phyloP scores from a whole-genome alignment of 2,329 filamentous ascomycete species.

The Emmonsiellopsis sp. region DNA sequence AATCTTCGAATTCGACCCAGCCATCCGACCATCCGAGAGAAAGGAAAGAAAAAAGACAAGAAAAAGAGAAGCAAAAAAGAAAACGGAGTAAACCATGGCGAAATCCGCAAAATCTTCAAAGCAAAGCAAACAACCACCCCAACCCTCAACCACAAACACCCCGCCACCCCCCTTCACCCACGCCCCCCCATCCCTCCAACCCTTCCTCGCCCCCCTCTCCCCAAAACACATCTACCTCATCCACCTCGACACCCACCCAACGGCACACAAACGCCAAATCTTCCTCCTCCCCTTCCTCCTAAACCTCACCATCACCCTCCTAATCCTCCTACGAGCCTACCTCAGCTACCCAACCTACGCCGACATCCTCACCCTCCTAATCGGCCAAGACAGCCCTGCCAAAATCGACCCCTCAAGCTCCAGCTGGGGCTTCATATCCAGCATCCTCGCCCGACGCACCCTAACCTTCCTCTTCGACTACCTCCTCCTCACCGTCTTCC shows the following conservation, averaged over 20 bases:
- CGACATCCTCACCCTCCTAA: conserved; percentile 51
- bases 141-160: conserved; percentile 36
- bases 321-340: conserved; percentile 62
- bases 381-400: conserved; percentile 58
- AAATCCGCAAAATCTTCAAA: conserved; percentile 20
- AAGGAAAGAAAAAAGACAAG: too few relatives aligned
- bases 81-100: conserved; percentile 20
- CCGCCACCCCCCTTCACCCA: conserved; percentile 56
- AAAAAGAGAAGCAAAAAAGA: neutral
- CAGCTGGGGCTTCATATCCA: conserved; percentile 48
- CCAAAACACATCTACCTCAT: conserved; percentile 69
- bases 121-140: conserved; percentile 37
- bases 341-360: conserved; percentile 65
- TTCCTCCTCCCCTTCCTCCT: conserved; percentile 71
- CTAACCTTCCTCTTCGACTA: conserved; percentile 67
- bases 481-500: conserved; percentile 56
- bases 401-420: conserved; percentile 53
- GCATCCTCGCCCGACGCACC: conserved; percentile 52
- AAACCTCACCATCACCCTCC: conserved; percentile 57
- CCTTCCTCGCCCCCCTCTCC: conserved; percentile 59
- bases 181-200: conserved; percentile 53
- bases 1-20: too few relatives aligned
- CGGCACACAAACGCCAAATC: conserved; percentile 68
- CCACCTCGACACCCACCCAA: conserved; percentile 66
- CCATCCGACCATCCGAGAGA: too few relatives aligned